Base-by-base conservation (phyloP, 2,329 filamentous ascomycete species). In the Ascochyta rabiei region DNA sequence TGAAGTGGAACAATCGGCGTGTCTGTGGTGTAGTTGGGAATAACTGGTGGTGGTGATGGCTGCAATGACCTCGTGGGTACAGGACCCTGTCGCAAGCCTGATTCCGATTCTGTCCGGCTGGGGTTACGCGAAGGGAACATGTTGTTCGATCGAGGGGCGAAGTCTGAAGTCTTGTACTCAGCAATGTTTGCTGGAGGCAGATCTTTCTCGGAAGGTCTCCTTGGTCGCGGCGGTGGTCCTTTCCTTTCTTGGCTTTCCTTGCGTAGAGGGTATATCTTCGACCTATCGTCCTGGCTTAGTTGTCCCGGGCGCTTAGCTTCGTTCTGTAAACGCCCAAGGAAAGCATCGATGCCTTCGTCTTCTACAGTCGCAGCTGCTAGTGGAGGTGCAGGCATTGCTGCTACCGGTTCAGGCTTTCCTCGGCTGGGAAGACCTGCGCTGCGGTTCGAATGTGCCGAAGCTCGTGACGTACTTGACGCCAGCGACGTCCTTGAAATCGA, bases 271-370 rank as follows among this genome's bases (percentile, higher is more conserved):
- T 61, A 63, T 30, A 62, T 57, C 15, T 56, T 65, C 19, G 63
- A 59, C 12, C 59, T 58, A 30, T 54, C 62, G 15, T 66, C 61
- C 43, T 56, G 59, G 19, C 46, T 50, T 12, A 61, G 16, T 1
- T 60, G 59, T n/a, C 62, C 48, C 19, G 65, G 53, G 12, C 50
- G 48, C 34, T 59, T 63, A 4, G 67, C 68, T 42, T 75, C 71
- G 16, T 69, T 69, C 49, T 76, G 70, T 30, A 77, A 56, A 13
- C 70, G 68, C 31, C 69, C 62, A 13, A 77, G 57, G 47, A 76
- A 76, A 13, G 66, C 68, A 51, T 77, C 75, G 19, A 77, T 75
- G 10, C 72, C 72, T 54, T 75, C 71, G 2, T 59, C 48, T 35
- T 66, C 59, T 18, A 67, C 60, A 31, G 63, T 56, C 13, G 64